Evolutionary conservation across 2,329 filamentous ascomycete species (phyloP), one percentile per base, ranked within the genome.

Genomic region (Phaeosphaeriaceae sp.): DNA sequence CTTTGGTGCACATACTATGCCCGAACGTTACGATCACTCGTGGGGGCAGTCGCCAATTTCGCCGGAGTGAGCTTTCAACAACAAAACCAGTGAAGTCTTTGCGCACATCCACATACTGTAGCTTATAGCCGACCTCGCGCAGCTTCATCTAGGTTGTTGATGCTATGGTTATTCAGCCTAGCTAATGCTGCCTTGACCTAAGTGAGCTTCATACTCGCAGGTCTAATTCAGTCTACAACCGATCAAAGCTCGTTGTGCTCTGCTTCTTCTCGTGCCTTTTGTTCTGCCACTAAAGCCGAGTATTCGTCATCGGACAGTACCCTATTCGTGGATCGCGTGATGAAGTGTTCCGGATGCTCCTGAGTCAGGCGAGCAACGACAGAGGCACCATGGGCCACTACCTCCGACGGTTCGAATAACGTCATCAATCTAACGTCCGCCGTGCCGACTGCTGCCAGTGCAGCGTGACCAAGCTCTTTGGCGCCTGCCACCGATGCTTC

Each of bases 301-400:
- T 48, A 13, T 48, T 33, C 25, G 7, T 48, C 47, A 27, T 48
- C 47, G 7, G 47, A n/a, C n/a, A n/a, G 47, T 19, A 48, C 27
- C 9, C 2, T 48, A 17, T 47, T 47, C n/a, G 2, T 11, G 22
- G n/a, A 10, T 2, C 5, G 7, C 21, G 20, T 20, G 2, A 9
- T 25, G 20, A 55, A 55, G 17, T 15, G 1, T 6, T 55, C 22
- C n/a, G 53, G 53, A 36, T 36, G 10, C 24, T 46, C 10, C 17
- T 55, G 46, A 3, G 27, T 41, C 24, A 36, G 7, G 7, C 53
- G 36, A 45, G 53, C 46, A 11, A 21, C 50, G 7, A 36, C 24
- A 22, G 53, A 46, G 17, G 53, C 46, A 17, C 53, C 53, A 40
- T 55, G 40, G 9, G 53, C 53, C 22, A 50, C 46, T 11, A 55